phyloP scores from a whole-genome alignment of 78 protist species.

The Protostelium mycophagum region DNA sequence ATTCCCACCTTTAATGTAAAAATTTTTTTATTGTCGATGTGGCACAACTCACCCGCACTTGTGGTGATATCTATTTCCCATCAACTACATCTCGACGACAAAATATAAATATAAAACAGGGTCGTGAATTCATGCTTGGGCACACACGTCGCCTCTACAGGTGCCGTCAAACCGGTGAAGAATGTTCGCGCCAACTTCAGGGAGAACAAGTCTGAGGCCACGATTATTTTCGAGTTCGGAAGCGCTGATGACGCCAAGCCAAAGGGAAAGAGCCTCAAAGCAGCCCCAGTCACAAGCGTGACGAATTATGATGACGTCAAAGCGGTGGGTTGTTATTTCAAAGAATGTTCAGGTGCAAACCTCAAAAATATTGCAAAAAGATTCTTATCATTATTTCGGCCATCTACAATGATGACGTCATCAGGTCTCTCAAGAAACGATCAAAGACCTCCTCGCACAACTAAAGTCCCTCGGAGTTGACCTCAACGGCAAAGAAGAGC shows the following conservation, averaged over 20 bases:
- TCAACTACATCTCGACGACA: background rate
- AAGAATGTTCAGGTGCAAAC: no score
- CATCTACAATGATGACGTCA: no score
- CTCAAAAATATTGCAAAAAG: no score
- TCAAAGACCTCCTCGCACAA: background rate
- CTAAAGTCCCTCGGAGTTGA: background rate
- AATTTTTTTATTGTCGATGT: no score
- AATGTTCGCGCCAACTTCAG: background rate
- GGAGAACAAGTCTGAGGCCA: background rate
- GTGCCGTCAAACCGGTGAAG: background rate
- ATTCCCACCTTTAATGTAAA: no score
- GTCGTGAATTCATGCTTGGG: background rate
- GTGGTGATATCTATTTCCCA: background rate
- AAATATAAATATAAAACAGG: no score
- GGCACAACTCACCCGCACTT: no score
- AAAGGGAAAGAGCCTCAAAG: background rate
- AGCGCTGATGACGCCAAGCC: background rate
- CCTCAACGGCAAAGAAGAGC: background rate
- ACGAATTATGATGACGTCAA: no score
- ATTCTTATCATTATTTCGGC: no score
- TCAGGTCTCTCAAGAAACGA: background rate
- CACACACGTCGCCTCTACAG: background rate
- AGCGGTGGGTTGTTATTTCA: no score
- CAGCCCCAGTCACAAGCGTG: background rate
- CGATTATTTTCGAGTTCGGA: background rate